phyloP scores from a whole-genome alignment of 306 rosid genomes.

The Alnus glutinosa region DNA sequence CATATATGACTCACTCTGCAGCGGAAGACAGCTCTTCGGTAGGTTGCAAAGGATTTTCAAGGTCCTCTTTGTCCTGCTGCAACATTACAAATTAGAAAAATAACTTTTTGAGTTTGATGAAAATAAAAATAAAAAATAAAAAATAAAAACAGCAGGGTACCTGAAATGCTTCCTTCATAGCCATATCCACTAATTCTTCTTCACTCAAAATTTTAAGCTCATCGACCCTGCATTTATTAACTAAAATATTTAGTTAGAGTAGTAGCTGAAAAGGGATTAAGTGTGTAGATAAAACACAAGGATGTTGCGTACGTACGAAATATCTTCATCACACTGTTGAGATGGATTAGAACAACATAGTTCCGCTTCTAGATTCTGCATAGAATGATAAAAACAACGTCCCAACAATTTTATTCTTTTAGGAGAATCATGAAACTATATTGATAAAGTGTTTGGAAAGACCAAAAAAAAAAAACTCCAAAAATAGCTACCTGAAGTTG shows the following conservation, averaged over 20 bases:
- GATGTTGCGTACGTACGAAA: conserved; percentile 45
- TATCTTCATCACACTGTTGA: conserved; percentile 40
- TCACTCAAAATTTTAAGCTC: too few species aligned
- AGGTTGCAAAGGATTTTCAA: conserved; percentile 29
- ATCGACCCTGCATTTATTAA: too few species aligned
- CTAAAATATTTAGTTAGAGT: not conserved
- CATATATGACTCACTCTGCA: not conserved
- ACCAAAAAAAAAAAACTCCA: not conserved
- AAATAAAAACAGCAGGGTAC: conserved; percentile 16
- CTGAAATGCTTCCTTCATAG: conserved; percentile 61
- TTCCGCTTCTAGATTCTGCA: conserved; percentile 59
- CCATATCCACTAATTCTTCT: conserved; percentile 78
- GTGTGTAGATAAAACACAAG: not conserved
- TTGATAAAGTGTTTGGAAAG: not conserved
- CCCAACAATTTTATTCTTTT: not conserved
- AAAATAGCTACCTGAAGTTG: conserved; percentile 55
- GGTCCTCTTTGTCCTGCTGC: conserved; percentile 34
- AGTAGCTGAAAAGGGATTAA: not conserved
- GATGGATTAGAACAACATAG: conserved; percentile 38
- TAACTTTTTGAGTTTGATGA: not conserved
- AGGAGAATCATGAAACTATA: not conserved
- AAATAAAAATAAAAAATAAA: not conserved
- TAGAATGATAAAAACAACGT: not conserved
- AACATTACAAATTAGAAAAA: conserved; percentile 7
- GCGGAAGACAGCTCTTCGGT: conserved; percentile 1